These are phyloP conservation scores for Epichloe aotearoae DNA, from an alignment of 2,329 filamentous ascomycete genomes.

Conservation along the genomic window DNA sequence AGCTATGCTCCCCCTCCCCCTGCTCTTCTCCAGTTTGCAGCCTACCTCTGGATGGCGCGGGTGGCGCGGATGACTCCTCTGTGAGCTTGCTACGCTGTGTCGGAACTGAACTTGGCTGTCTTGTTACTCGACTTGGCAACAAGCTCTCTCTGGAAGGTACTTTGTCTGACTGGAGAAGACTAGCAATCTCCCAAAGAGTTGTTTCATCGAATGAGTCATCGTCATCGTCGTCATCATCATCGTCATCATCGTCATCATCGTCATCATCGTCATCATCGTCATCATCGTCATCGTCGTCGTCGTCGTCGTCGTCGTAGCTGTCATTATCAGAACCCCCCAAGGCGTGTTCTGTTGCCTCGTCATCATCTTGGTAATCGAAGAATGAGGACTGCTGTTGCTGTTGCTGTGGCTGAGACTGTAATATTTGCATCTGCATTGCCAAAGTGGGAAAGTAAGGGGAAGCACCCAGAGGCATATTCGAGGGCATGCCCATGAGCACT, in stretches of 20 bases:
- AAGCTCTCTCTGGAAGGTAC: constrained; percentile 40
- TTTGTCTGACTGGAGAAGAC: constrained; percentile 37
- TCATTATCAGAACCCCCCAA: constrained; percentile 15
- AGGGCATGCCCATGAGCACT: constrained; percentile 32
- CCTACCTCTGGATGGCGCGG: no score
- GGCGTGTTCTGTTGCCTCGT: constrained; percentile 18
- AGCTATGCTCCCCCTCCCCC: not conserved
- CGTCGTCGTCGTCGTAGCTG: constrained; percentile 17
- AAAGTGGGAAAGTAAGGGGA: constrained; percentile 3
- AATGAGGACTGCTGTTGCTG: constrained; percentile 33
- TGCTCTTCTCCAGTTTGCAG: not conserved
- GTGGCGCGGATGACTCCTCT: not conserved
- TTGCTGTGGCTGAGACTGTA: constrained; percentile 23
- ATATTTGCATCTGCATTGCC: constrained; percentile 3
- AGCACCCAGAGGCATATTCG: constrained; percentile 28
- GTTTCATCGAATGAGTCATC: constrained; percentile 43
- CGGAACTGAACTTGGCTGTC: not conserved
- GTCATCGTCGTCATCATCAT: constrained; percentile 14
- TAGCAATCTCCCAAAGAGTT: constrained; percentile 52
- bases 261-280: constrained; percentile 16
- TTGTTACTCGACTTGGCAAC: constrained; percentile 22
- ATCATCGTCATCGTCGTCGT: constrained; percentile 7
- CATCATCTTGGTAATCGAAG: constrained; percentile 48
- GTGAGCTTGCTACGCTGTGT: not conserved
- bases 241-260: constrained; percentile 11